phyloP scores from a whole-genome alignment of 164 flowering plant species.

The Hamamelis virginiana region DNA sequence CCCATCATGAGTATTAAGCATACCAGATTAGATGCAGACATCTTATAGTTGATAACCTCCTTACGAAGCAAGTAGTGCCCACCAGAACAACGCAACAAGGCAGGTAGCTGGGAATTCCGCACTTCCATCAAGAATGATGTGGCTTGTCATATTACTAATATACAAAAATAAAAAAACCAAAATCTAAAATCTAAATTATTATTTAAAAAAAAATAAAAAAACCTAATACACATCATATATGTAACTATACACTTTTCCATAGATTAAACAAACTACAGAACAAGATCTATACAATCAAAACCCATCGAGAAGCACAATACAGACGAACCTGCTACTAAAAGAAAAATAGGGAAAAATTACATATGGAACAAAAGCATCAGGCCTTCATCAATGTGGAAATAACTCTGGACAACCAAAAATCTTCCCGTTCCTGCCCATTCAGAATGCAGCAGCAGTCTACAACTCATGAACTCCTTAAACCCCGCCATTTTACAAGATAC shows the following conservation, averaged over 20 bases:
- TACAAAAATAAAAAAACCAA: background rate
- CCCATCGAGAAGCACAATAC: background rate
- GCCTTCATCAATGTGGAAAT: background rate
- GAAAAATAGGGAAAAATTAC: background rate
- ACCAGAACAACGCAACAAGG: background rate
- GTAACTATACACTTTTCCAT: background rate
- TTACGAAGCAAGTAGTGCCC: background rate
- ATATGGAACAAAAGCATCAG: background rate
- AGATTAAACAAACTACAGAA: background rate
- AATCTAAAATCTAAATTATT: too few species aligned
- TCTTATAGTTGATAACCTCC: background rate
- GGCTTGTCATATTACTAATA: conserved; percentile 1
- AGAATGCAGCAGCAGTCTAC: conserved; percentile 3
- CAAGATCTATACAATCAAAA: background rate
- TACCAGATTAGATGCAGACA: background rate
- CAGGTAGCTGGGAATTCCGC: background rate
- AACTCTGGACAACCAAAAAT: background rate
- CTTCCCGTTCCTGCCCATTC: background rate
- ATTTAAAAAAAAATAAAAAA: background rate
- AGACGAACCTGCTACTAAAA: background rate
- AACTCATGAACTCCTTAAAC: conserved; percentile 6
- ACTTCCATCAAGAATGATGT: conserved; percentile 6
- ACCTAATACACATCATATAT: background rate
- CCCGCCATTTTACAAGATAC: background rate
- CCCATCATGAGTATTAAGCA: too few species aligned